Percentiles rank a stretch among this genome's conserved stretches.
phyloP scores from a whole-genome alignment of 768 basidiomycete species.

The Macrolepiota dolichaula region DNA sequence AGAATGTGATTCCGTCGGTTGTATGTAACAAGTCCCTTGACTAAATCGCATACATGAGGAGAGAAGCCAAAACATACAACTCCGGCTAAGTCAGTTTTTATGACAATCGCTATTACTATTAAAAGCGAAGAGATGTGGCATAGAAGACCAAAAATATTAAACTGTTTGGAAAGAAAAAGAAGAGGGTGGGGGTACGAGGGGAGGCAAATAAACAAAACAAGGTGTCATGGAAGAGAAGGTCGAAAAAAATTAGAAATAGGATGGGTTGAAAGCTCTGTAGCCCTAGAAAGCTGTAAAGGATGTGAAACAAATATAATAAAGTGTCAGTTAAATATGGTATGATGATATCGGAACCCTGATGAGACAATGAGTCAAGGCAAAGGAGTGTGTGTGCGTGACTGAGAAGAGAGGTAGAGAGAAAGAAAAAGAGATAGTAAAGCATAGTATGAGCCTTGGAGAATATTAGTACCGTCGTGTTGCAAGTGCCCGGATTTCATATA shows the following conservation, averaged over 20 bases:
- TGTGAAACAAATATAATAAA: slow-evolving; percentile 2
- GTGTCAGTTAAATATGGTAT: slow-evolving; percentile 12
- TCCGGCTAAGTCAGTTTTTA: not conserved
- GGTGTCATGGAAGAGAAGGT: slow-evolving; percentile 7
- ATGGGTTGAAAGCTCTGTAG: not conserved
- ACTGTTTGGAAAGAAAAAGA: not conserved
- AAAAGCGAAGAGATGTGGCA: not conserved
- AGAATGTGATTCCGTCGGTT: not conserved
- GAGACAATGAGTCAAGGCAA: slow-evolving; percentile 18
- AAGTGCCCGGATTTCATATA: slow-evolving; percentile 82
- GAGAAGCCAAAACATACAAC: not conserved
- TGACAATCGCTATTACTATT: slow-evolving; percentile 8
- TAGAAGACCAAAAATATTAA: slow-evolving; percentile 1
- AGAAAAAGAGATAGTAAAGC: slow-evolving; percentile 16
- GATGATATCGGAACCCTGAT: slow-evolving; percentile 10
- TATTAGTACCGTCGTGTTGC: slow-evolving; percentile 79
- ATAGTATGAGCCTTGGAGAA: slow-evolving; percentile 10
- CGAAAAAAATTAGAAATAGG: not conserved
- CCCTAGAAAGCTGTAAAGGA: not conserved
- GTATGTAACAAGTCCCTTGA: slow-evolving; percentile 10
- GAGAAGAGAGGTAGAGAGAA: slow-evolving; percentile 18
- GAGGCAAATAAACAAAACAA: slow-evolving; percentile 7
- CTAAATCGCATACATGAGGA: slow-evolving; percentile 7
- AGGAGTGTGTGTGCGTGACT: slow-evolving; percentile 4
- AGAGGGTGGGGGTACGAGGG: slow-evolving; percentile 5